Evolutionary conservation across 208 protist species (phyloP), one percentile per base, ranked within the genome.

Genomic region (Crithidia fasciculata): DNA sequence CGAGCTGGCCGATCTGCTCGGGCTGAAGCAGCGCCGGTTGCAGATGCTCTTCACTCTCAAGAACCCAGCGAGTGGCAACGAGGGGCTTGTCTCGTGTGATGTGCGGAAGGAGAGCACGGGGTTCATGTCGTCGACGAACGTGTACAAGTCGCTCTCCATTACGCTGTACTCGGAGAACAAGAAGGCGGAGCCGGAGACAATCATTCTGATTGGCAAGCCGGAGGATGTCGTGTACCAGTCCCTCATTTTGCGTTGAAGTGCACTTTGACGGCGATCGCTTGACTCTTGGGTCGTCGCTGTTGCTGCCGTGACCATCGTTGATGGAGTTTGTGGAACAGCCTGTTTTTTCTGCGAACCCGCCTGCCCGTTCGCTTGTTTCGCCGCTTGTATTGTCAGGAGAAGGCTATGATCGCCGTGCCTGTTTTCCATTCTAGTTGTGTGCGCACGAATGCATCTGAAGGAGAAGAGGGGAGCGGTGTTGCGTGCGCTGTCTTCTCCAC

Each of bases 31-130:
- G 44, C 86, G 88, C 39, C 84, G 82, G 18, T 72, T 96, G 67
- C 92, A 94, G 75, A 96, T 96, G 92, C 78, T 96, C 55, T 93
- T 96, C 80, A 85, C 89, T 2, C 85, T 96, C 16, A 88, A 92
- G 63, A 91, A 91, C 60, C 82, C 84, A 12, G 64, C 76, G 15
- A 91, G 75, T 53, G 83, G 85, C 44, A 74, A 81, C 45, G 90
- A 96, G 69, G 92, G 90, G 5, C 72, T 96, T 50, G 90, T 96
- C 36, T 83, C 88, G 28, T 95, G 89, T 40, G 92, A 95, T 57
- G 90, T 96, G 55, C 82, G 84, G 8, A 88, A 88, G 43, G 88
- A 94, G 68, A 82, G 80, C 55, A 89, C 85, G 0, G 92, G 92
- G 0, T 84, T 95, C 52, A 69, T 96, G 69, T 69, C 68, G 18